phyloP scores from a whole-genome alignment of 352 stramenopile species.

The Phytopythium aichiense region DNA sequence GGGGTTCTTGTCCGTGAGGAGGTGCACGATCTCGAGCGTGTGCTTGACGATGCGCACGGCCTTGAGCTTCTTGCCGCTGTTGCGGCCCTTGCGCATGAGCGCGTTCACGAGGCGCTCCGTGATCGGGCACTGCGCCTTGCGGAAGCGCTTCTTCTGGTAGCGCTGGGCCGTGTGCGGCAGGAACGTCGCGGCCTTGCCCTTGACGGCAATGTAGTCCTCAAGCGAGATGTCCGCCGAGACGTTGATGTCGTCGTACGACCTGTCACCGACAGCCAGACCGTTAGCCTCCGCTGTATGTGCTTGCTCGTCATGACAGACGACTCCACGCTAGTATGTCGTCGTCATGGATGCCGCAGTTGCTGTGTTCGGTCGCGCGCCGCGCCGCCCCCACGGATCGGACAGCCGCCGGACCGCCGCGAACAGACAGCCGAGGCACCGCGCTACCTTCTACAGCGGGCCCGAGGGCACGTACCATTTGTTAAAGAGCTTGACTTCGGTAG shows the following conservation, averaged over 20 bases:
- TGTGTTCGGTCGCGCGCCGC: too few species aligned
- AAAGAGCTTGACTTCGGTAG: constrained; percentile 93
- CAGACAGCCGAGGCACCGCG: background rate
- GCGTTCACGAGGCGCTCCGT: constrained; percentile 97
- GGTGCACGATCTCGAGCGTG: constrained; percentile 99
- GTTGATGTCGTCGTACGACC: constrained; percentile 99
- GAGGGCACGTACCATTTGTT: constrained; percentile 89
- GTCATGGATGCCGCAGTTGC: too few species aligned
- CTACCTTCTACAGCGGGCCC: background rate
- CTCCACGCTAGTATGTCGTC: too few species aligned
- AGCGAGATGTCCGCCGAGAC: constrained; percentile 97
- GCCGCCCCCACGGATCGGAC: too few species aligned
- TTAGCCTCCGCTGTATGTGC: background rate
- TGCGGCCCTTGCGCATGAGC: constrained; percentile 99
- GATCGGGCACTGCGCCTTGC: constrained; percentile 99
- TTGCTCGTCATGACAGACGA: too few species aligned
- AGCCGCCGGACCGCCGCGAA: background rate
- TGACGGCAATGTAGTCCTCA: constrained; percentile 99
- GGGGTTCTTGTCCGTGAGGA: constrained; percentile 99
- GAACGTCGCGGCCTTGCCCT: constrained; percentile 98
- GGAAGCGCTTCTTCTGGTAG: constrained; percentile 99
- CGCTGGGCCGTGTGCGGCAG: constrained; percentile 98
- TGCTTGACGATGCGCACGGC: constrained; percentile 98
- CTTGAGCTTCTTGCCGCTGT: constrained; percentile 99
- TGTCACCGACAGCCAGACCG: constrained; percentile 16